Conservation (phyloP, 2,329 filamentous ascomycete genomes). For the Coccinonectria pachysandricola region DNA sequence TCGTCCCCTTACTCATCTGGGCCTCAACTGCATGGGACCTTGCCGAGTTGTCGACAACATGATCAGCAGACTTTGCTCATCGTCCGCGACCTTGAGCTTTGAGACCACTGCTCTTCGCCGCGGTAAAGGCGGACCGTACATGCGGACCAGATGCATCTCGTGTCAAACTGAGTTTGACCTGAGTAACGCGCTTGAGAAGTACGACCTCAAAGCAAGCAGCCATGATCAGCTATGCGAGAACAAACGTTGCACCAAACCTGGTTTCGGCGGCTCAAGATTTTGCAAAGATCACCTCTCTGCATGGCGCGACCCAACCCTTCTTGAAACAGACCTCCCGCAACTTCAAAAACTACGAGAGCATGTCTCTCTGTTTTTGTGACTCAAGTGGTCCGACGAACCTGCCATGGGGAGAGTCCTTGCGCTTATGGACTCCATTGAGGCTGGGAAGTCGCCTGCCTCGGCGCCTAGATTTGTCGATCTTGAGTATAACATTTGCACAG, state of each 20-base stretch:
- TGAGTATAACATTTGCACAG: not conserved
- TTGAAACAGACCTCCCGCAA: constrained; percentile 1
- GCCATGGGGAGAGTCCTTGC: constrained; percentile 1
- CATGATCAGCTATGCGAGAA: constrained; percentile 1
- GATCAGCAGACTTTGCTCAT: constrained; percentile 1
- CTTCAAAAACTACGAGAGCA: constrained; percentile 1
- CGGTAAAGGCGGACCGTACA: constrained; percentile 1
- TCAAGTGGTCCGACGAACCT: constrained; percentile 1
- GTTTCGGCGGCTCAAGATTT: not conserved
- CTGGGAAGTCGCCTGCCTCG: constrained; percentile 1
- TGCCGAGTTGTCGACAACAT: constrained; percentile 1
- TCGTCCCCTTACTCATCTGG: constrained; percentile 1
- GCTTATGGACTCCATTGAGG: constrained; percentile 1
- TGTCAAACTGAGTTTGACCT: constrained; percentile 1
- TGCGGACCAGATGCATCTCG: constrained; percentile 1
- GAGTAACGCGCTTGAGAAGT: constrained; percentile 1
- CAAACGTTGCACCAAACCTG: constrained; percentile 1
- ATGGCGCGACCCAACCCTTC: constrained; percentile 1
- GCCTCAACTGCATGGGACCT: constrained; percentile 1
- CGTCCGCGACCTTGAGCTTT: constrained; percentile 1
- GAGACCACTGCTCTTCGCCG: constrained; percentile 1
- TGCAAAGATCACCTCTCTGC: constrained; percentile 1
- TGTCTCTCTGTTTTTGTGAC: constrained; percentile 1
- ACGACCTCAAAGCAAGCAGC: not conserved
- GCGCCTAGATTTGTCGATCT: constrained; percentile 1